Evolutionary conservation across 2,329 filamentous ascomycete genomes (phyloP), one percentile per base, ranked within the genome.

Genomic region (Acrodontium crateriforme): DNA sequence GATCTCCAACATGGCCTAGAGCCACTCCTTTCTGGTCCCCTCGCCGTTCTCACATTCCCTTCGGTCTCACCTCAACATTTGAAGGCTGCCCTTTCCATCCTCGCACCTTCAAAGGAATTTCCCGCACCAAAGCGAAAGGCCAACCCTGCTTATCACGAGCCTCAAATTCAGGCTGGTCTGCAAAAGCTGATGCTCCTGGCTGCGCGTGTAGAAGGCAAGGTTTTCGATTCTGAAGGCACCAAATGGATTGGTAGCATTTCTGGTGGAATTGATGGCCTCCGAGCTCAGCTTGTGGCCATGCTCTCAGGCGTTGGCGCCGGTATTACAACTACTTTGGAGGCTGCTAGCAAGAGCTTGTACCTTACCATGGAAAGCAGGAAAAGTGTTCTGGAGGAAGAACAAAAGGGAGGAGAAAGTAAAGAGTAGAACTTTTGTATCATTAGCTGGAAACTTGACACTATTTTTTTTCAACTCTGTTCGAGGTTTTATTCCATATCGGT

Each of bases 101-200:
- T 98, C 13, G 58, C 78, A 0, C 85, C 87, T 0, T 59, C 74
- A 2, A 70, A 73, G 3, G 61, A 68, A 5, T 95, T 92, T 53
- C 77, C 84, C 1, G 74, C 81, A 3, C 87, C 87, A 2, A 72
- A 71, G 28, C 69, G 82, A 35, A 77, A 69, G 53, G 75, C 71
- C 44, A 82, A 69, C 45, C 84, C 87, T 0, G 74, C 75, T 9
- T 93, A 84, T 56, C 69, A 92, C 53, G 87, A 94, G 31, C 66
- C 72, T 0, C 55, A 66, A 2, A 81, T 87, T 30, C 85, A 94
- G 56, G 71, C 62, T 39, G 89, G 80, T 6, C 53, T 98, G 42
- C 74, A 83, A 47, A 98, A 98, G 60, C 58, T 98, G 38, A 65
- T 92, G 53, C 58, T 98, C 18, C 60, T 98, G 9, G 89, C 84